Evolutionary conservation across 495 filamentous ascomycete genomes (phyloP), one percentile per base, ranked within the genome.

Genomic region (Penicillium pancosmium): DNA sequence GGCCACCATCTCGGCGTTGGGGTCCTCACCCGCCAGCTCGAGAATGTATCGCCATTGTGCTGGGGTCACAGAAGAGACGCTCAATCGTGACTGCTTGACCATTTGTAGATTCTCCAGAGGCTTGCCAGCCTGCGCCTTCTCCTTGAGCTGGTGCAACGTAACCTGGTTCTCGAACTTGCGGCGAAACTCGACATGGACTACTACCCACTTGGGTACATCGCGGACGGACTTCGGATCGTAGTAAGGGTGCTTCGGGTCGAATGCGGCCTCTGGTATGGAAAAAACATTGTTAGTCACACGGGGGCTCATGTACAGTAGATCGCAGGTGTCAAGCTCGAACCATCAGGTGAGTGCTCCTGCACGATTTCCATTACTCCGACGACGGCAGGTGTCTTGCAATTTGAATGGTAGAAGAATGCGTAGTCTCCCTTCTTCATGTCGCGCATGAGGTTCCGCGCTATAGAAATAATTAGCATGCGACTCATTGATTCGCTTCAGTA

Each of bases 381-480:
- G 51, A 98, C 90, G 3, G 91, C 93, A 0, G 94, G 93, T 33
- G 86, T 82, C 73, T 94, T 96, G 77, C 89, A 92, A 68, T 92
- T 95, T n/a, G 89, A 93, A 76, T 97, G 93, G 70, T 98, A 98
- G 78, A 98, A 97, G 76, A 98, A 97, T 36, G 92, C 93, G 44
- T 90, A 77, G 61, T 98, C 94, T 41, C 94, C 93, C 62, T 87
- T 84, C 71, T 89, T 91, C 94, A 98, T 98, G 5, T 86, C 80
- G 2, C 88, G 85, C 69, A 98, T 86, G 69, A 96, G 91, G 68
- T 97, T 97, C 40, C 89, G 83, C 15, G 93, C 91, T 77, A 66
- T 56, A 51, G 11, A 13, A 12, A 12, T 35, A 61, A 56, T 77
- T 35, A 72, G 63, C 47, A 25, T 27, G 38, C 27, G 34, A 56